Evolutionary conservation across 139 green algal species (phyloP).

Genomic region (Coelastrella sp.): DNA sequence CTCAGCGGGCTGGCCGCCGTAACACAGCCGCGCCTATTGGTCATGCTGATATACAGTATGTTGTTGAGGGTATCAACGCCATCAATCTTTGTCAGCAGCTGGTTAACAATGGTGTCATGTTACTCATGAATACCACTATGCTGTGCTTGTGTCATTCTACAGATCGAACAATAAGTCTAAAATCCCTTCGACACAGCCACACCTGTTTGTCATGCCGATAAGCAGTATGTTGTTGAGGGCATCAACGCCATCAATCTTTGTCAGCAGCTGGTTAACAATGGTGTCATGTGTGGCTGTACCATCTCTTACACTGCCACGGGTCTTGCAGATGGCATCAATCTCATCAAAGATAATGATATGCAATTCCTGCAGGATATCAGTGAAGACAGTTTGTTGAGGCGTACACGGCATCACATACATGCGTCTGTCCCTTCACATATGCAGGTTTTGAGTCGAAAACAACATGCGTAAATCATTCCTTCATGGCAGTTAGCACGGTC

Average conservation of each 20-base stretch:
- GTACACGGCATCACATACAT: too few species aligned
- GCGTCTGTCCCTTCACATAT: too few species aligned
- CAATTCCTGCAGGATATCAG: slow-evolving; percentile 82
- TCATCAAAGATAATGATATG: slow-evolving; percentile 99
- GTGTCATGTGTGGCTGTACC: slow-evolving; percentile 96
- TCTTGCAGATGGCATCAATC: slow-evolving; percentile 99
- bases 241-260: slow-evolving; percentile 99
- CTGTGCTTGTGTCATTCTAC: too few species aligned
- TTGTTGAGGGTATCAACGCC: slow-evolving; percentile 99
- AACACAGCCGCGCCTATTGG: slow-evolving; percentile 57
- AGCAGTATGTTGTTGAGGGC: slow-evolving; percentile 99
- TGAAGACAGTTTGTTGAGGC: neutral
- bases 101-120: slow-evolving; percentile 98
- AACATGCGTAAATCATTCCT: too few species aligned
- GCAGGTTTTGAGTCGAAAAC: too few species aligned
- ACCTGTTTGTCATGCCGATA: slow-evolving; percentile 94
- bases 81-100: slow-evolving; percentile 99
- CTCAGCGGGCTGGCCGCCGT: too few species aligned
- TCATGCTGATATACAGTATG: slow-evolving; percentile 99
- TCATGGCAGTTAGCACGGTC: too few species aligned
- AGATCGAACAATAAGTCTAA: too few species aligned
- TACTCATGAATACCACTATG: too few species aligned
- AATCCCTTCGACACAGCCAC: neutral
- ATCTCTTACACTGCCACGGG: slow-evolving; percentile 82
- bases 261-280: slow-evolving; percentile 99